phyloP scores from a whole-genome alignment of 129 eudicot species.

The Solidago caesia region DNA sequence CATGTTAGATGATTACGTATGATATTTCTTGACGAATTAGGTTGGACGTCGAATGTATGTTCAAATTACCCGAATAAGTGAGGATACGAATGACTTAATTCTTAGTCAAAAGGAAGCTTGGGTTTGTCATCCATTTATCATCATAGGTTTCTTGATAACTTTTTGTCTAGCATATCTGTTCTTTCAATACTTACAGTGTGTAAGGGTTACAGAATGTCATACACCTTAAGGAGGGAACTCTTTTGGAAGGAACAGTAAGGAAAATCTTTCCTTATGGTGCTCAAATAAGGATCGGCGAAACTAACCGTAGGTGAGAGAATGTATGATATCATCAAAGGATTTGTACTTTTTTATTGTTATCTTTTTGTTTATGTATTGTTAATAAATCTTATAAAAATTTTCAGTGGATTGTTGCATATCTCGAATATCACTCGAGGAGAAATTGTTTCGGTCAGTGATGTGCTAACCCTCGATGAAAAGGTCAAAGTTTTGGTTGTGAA shows the following conservation, averaged over 20 bases:
- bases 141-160: conserved; percentile 4
- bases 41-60: conserved; percentile 77
- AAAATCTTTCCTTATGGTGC: conserved; percentile 85
- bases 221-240: conserved; percentile 77
- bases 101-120: conserved; percentile 95
- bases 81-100: conserved; percentile 80
- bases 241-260: conserved; percentile 77
- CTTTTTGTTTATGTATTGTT: not conserved
- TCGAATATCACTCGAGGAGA: conserved; percentile 66
- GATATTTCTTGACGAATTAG: conserved; percentile 40
- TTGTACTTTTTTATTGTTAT: not conserved
- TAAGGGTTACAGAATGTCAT: conserved; percentile 42
- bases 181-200: not conserved
- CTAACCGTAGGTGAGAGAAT: conserved; percentile 64
- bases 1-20: not conserved
- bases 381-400: conserved; percentile 11
- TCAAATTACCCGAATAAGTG: conserved; percentile 71
- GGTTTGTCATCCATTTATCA: conserved; percentile 50
- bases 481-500: conserved; percentile 89
- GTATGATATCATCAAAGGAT: not conserved
- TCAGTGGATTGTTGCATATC: conserved; percentile 86
- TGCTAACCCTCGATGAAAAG: conserved; percentile 64
- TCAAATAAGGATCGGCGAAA: conserved; percentile 83
- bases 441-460: conserved; percentile 52
- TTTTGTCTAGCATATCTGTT: not conserved